Percentiles rank a stretch among this genome's conserved stretches.
phyloP scores from a whole-genome alignment of 1,284 basidiomycete species.

The Sanguinoderma infundibulare region DNA sequence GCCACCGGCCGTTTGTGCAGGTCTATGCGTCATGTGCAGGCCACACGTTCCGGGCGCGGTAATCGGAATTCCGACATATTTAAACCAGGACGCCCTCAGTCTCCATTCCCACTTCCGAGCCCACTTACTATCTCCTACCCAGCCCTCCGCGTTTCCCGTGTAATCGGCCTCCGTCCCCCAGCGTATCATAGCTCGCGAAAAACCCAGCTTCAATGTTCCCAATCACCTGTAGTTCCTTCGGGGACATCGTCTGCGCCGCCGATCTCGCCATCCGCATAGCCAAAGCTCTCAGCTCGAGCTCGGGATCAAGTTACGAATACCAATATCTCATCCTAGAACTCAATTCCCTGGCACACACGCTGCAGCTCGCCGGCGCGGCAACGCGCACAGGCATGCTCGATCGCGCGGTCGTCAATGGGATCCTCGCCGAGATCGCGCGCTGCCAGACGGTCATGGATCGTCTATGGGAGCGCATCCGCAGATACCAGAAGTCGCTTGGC shows the following conservation, averaged over 20 bases:
- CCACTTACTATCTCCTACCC: too few species aligned
- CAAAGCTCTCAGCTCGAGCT: constrained; percentile 3
- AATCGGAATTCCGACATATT: too few species aligned
- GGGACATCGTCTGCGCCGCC: too few species aligned
- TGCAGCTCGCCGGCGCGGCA: neutral
- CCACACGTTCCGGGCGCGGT: too few species aligned
- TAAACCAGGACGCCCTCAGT: too few species aligned
- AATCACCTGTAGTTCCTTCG: constrained; percentile 2
- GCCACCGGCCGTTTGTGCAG: too few species aligned
- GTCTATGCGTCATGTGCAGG: too few species aligned
- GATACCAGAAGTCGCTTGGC: constrained; percentile 2
- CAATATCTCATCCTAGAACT: constrained; percentile 4
- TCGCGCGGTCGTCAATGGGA: neutral
- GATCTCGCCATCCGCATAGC: too few species aligned
- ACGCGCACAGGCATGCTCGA: neutral
- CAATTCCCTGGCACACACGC: neutral
- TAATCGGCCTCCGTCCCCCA: too few species aligned
- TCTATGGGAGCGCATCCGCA: constrained; percentile 2
- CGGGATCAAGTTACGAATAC: constrained; percentile 2
- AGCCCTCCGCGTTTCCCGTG: too few species aligned
- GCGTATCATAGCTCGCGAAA: too few species aligned
- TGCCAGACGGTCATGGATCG: constrained; percentile 1
- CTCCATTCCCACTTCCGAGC: too few species aligned
- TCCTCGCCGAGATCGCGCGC: constrained; percentile 2
- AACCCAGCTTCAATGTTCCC: neutral